Evolutionary conservation across 345 rosid species (phyloP).

Genomic region (Lepidium aucheri): DNA sequence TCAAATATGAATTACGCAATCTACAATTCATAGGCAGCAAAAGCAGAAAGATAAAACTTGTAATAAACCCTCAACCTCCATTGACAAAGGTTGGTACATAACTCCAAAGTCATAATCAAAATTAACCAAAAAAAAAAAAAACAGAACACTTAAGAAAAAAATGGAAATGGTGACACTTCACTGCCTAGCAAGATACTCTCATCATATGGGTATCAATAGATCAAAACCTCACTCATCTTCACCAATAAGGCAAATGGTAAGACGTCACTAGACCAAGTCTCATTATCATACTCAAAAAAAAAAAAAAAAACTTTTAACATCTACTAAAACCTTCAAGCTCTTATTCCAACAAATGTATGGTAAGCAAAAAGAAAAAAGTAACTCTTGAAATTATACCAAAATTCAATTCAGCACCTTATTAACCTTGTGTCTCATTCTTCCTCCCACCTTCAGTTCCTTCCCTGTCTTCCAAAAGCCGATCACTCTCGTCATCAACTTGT

Average conservation of each 20-base stretch:
- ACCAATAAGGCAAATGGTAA: background rate
- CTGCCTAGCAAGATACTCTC: background rate
- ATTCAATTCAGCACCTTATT: background rate
- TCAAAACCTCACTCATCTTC: background rate
- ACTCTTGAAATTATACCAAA: background rate
- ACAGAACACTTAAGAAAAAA: background rate
- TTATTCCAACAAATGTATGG: conserved; percentile 13
- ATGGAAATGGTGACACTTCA: background rate
- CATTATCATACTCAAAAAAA: background rate
- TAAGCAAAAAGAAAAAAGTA: background rate
- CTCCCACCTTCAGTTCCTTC: conserved; percentile 40
- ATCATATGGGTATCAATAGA: background rate
- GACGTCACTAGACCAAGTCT: background rate
- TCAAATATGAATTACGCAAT: background rate
- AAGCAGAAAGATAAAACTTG: background rate
- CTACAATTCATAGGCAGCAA: background rate
- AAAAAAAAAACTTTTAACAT: no score
- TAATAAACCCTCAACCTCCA: background rate
- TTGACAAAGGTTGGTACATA: background rate
- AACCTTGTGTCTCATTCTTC: conserved; percentile 59
- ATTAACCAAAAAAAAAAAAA: background rate
- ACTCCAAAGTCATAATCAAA: background rate
- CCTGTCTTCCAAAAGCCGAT: conserved; percentile 46
- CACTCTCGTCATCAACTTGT: conserved; percentile 47
- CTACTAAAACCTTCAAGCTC: conserved; percentile 1